phyloP scores from a whole-genome alignment of 176 grass and related monocot genomes.

The Oryza punctata region DNA sequence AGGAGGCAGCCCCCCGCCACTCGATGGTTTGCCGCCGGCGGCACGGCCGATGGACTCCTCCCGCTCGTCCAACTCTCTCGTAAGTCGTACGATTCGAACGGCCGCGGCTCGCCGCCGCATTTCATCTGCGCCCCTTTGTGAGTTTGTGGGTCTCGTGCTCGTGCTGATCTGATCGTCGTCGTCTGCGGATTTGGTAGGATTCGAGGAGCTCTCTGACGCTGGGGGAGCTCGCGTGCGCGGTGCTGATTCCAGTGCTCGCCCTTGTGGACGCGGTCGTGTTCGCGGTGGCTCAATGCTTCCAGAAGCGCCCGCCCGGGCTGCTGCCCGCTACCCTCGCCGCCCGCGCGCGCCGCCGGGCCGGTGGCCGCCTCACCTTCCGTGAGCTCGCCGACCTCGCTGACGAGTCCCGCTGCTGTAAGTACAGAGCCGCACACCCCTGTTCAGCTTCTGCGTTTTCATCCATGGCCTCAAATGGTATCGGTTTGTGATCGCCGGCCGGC shows the following conservation, averaged over 20 bases:
- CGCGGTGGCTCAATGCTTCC: slow-evolving; percentile 45
- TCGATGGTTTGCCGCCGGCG: slow-evolving; percentile 42
- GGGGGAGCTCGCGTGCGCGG: slow-evolving; percentile 51
- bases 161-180: neutral
- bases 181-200: slow-evolving; percentile 17
- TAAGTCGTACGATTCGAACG: no score
- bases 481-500: neutral
- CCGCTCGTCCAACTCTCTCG: slow-evolving; percentile 24
- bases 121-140: neutral
- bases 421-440: neutral
- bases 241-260: slow-evolving; percentile 47
- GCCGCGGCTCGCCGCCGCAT: neutral
- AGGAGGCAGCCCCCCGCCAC: neutral
- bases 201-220: slow-evolving; percentile 49
- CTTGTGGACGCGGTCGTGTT: slow-evolving; percentile 40
- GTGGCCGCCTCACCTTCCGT: slow-evolving; percentile 8
- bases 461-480: slow-evolving; percentile 22
- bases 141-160: neutral
- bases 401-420: slow-evolving; percentile 58
- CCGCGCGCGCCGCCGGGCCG: neutral
- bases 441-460: neutral
- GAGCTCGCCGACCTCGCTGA: slow-evolving; percentile 49
- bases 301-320: slow-evolving; percentile 23
- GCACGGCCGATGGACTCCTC: slow-evolving; percentile 32
- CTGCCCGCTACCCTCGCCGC: slow-evolving; percentile 10